These are phyloP conservation scores for Pythium aristosporum DNA, from an alignment of 352 stramenopile species.

Conservation along the genomic window DNA sequence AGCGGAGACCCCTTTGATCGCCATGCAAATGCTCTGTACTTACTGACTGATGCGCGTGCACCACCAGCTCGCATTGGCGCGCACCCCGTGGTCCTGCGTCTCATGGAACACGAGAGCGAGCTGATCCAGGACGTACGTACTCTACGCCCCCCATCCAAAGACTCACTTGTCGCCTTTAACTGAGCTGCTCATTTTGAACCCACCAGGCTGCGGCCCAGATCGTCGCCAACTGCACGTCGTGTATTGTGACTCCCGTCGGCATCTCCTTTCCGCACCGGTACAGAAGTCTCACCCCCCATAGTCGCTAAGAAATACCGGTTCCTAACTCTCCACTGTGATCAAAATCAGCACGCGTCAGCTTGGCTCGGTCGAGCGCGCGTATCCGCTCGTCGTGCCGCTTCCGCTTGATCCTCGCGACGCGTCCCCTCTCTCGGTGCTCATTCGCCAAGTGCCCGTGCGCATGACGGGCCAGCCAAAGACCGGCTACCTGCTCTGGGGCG, in stretches of 20 bases:
- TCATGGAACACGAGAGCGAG: constrained; percentile 81
- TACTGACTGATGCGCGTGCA: not conserved
- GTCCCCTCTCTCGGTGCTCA: constrained; percentile 53
- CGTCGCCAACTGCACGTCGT: constrained; percentile 58
- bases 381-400: constrained; percentile 52
- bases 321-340: not conserved
- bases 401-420: constrained; percentile 63
- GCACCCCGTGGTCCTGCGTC: constrained; percentile 60
- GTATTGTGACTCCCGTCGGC: constrained; percentile 42
- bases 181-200: not conserved
- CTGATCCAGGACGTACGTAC: constrained; percentile 63
- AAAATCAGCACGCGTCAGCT: constrained; percentile 50
- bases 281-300: not conserved
- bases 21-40: not conserved
- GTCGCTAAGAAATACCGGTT: not conserved
- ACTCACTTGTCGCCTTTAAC: not conserved
- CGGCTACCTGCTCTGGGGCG: constrained; percentile 82
- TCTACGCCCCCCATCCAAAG: not conserved
- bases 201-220: constrained; percentile 63
- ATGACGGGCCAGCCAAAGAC: constrained; percentile 89
- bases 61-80: constrained; percentile 54
- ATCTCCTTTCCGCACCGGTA: constrained; percentile 67
- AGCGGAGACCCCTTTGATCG: not conserved
- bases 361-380: constrained; percentile 50
- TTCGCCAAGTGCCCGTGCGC: constrained; percentile 74